A percentile compares a stretch with the other conserved stretches of the same genome.
Conservation (phyloP, 2,329 filamentous ascomycete genomes). For the Pezicula carpinea region DNA sequence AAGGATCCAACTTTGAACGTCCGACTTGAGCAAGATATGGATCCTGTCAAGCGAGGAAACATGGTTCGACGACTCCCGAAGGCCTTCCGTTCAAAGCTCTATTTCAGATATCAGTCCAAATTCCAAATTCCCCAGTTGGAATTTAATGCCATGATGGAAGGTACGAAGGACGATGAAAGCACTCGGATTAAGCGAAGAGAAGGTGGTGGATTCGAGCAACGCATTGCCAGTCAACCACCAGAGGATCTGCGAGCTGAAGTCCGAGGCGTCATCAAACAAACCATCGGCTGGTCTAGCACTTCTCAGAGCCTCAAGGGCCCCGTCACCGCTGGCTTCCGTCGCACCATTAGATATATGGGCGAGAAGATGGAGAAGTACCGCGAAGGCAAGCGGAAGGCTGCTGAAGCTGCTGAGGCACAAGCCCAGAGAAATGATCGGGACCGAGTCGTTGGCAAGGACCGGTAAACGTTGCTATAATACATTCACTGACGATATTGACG, state of each 20-base stretch:
- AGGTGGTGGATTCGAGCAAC: conserved; percentile 79
- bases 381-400: conserved; percentile 26
- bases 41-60: conserved; percentile 82
- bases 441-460: no score
- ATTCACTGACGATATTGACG: no score
- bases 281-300: conserved; percentile 88
- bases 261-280: conserved; percentile 73
- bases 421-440: no score
- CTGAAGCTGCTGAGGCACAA: conserved; percentile 5
- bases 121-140: conserved; percentile 79
- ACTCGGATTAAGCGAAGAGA: conserved; percentile 66
- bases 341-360: conserved; percentile 68
- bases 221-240: conserved; percentile 68
- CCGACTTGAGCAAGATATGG: conserved; percentile 82
- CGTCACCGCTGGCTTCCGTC: conserved; percentile 69
- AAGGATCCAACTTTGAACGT: conserved; percentile 60
- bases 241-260: conserved; percentile 67
- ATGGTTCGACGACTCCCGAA: conserved; percentile 92
- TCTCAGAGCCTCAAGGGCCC: conserved; percentile 81
- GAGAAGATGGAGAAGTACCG: conserved; percentile 73
- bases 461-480: no score
- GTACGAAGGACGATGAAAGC: conserved; percentile 66
- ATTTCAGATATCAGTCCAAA: conserved; percentile 92
- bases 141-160: conserved; percentile 79
- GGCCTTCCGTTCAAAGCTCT: conserved; percentile 81